These are phyloP conservation scores for Vararia minispora DNA, from an alignment of 768 basidiomycete genomes.

Conservation along the genomic window DNA sequence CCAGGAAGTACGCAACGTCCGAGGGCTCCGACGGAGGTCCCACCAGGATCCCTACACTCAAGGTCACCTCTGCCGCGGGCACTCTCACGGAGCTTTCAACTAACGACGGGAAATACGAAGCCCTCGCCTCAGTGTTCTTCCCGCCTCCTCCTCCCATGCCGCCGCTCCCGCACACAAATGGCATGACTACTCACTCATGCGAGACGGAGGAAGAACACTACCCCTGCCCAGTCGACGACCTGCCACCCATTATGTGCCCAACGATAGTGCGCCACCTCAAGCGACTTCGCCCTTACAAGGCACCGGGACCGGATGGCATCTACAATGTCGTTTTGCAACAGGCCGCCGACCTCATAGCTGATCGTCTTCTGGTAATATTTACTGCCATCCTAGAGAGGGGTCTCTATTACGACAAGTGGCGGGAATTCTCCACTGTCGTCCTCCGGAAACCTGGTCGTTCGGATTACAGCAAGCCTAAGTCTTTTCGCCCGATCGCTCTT, in stretches of 20 bases:
- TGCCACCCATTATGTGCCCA: slow-evolving; percentile 6
- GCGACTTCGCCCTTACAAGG: slow-evolving; percentile 14
- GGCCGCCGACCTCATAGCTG: slow-evolving; percentile 5
- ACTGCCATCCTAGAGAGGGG: slow-evolving; percentile 5
- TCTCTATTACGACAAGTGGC: slow-evolving; percentile 2
- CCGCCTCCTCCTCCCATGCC: slow-evolving; percentile 4
- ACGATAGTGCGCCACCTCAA: slow-evolving; percentile 7
- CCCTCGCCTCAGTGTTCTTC: slow-evolving; percentile 18
- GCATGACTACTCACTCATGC: too few relatives aligned
- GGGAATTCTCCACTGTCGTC: slow-evolving; percentile 7
- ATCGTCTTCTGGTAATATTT: slow-evolving; percentile 12
- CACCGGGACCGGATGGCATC: slow-evolving; percentile 15
- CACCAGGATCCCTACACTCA: slow-evolving; percentile 13
- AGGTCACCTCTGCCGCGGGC: slow-evolving; percentile 1
- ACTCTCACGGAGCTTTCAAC: background rate
- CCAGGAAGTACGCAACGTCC: slow-evolving; percentile 5
- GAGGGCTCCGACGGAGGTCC: slow-evolving; percentile 10
- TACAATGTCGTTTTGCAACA: slow-evolving; percentile 16
- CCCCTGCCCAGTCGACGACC: background rate
- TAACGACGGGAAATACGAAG: slow-evolving; percentile 15
- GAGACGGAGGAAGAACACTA: slow-evolving; percentile 4
- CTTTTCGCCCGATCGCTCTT: slow-evolving; percentile 18
- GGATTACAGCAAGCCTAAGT: slow-evolving; percentile 14
- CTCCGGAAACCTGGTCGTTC: slow-evolving; percentile 17
- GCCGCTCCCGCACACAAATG: background rate